These are phyloP conservation scores for Penicillium maclennaniae DNA, from an alignment of 495 filamentous ascomycete genomes.

Conservation along the genomic window DNA sequence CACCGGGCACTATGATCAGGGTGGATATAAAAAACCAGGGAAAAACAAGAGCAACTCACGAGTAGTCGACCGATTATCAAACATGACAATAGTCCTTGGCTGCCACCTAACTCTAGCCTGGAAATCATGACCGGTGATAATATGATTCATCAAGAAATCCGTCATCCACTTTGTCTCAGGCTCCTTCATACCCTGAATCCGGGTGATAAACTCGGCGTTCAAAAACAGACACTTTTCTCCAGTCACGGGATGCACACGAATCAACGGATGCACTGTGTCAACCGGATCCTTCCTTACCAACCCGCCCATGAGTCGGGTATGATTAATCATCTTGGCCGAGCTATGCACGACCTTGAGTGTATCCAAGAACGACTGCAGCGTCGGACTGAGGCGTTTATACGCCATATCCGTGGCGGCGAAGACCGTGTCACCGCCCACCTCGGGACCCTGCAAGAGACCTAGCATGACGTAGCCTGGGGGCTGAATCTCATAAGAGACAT, in stretches of 20 bases:
- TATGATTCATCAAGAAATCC: slow-evolving; percentile 87
- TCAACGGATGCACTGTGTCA: slow-evolving; percentile 65
- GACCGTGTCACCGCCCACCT: slow-evolving; percentile 70
- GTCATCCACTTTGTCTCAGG: slow-evolving; percentile 56
- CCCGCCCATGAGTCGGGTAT: slow-evolving; percentile 56
- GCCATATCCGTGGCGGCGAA: slow-evolving; percentile 74
- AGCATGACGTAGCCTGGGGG: slow-evolving; percentile 57
- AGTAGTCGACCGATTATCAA: slow-evolving; percentile 64
- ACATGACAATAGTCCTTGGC: slow-evolving; percentile 78
- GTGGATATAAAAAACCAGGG: not conserved
- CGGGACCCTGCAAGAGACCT: slow-evolving; percentile 53
- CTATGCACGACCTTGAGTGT: slow-evolving; percentile 68
- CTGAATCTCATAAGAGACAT: slow-evolving; percentile 58
- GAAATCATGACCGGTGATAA: slow-evolving; percentile 78
- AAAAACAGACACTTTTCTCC: slow-evolving; percentile 77
- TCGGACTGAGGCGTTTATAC: slow-evolving; percentile 66
- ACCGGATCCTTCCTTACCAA: slow-evolving; percentile 68
- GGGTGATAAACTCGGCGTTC: slow-evolving; percentile 77
- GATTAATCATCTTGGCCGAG: slow-evolving; percentile 69
- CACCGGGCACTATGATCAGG: not conserved
- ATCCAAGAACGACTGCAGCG: slow-evolving; percentile 70
- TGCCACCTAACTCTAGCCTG: slow-evolving; percentile 86
- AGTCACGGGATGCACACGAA: slow-evolving; percentile 71
- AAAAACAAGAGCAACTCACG: slow-evolving; percentile 43
- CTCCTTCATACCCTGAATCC: slow-evolving; percentile 68